Evolutionary conservation across 495 filamentous ascomycete genomes (phyloP).

Genomic region (Daldinia decipiens): DNA sequence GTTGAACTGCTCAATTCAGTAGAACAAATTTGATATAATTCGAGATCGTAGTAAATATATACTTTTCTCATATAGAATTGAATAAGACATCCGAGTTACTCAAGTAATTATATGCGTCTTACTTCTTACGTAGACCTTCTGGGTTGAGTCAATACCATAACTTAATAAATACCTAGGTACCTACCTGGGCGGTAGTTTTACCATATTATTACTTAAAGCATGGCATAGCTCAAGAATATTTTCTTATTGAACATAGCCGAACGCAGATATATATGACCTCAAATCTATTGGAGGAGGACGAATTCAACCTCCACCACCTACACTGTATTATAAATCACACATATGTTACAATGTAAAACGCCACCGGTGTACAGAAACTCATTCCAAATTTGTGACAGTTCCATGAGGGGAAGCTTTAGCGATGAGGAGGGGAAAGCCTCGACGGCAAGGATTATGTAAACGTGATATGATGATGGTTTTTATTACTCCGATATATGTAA

Average conservation of each 20-base stretch:
- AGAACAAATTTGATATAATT: too few species aligned
- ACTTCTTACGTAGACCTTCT: too few species aligned
- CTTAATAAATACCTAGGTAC: too few species aligned
- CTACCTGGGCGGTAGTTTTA: too few species aligned
- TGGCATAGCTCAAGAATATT: background rate
- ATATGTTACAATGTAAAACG: background rate
- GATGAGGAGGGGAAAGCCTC: too few species aligned
- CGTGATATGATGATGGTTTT: background rate
- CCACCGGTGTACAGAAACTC: background rate
- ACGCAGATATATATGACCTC: background rate
- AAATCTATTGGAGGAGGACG: background rate
- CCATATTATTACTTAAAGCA: too few species aligned
- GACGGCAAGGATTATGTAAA: background rate
- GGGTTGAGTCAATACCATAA: too few species aligned
- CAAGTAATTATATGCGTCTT: too few species aligned
- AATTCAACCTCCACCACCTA: background rate
- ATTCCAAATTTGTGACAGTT: background rate
- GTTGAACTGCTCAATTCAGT: too few species aligned
- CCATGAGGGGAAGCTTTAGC: constrained; percentile 20
- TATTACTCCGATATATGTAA: background rate
- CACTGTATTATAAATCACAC: background rate
- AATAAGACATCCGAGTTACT: background rate
- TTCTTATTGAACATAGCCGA: background rate
- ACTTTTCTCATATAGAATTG: too few species aligned
- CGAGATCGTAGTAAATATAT: too few species aligned